These are phyloP conservation scores for Annona squamosa DNA, from an alignment of 164 flowering plant genomes.

Conservation along the genomic window DNA sequence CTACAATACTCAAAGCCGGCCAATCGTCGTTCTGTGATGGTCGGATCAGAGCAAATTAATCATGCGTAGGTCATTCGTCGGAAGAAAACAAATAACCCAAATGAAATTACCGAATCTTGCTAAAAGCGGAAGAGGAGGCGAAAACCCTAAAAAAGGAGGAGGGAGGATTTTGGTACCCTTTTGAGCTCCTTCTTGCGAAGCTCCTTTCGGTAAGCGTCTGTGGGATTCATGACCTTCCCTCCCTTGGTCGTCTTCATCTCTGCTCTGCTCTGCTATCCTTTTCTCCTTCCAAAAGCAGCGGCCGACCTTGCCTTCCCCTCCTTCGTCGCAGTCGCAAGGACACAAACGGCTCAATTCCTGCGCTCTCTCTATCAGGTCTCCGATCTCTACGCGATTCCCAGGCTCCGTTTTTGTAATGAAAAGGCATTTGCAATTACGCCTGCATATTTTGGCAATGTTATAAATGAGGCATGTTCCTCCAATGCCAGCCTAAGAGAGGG, in stretches of 20 bases:
- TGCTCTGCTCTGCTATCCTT: background rate
- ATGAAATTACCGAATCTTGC: no score
- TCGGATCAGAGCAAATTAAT: no score
- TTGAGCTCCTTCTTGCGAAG: slow-evolving; percentile 88
- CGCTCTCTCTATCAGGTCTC: background rate
- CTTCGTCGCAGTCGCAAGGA: background rate
- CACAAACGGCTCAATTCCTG: background rate
- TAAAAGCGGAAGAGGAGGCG: background rate
- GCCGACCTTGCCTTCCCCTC: background rate
- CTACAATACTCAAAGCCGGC: no score
- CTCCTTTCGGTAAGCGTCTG: slow-evolving; percentile 96
- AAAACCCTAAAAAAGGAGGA: slow-evolving; percentile 16
- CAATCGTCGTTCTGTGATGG: no score
- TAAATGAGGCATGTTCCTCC: no score
- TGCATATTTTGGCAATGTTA: no score
- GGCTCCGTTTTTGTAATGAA: background rate
- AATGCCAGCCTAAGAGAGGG: no score
- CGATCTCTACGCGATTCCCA: background rate
- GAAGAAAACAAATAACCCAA: no score
- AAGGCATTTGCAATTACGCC: background rate
- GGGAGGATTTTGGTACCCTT: slow-evolving; percentile 39
- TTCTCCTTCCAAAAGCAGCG: background rate
- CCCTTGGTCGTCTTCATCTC: slow-evolving; percentile 96
- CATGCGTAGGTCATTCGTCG: no score
- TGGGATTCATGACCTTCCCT: slow-evolving; percentile 98